phyloP scores from a whole-genome alignment of 768 basidiomycete genomes.

The Leccinellum rugosiceps region DNA sequence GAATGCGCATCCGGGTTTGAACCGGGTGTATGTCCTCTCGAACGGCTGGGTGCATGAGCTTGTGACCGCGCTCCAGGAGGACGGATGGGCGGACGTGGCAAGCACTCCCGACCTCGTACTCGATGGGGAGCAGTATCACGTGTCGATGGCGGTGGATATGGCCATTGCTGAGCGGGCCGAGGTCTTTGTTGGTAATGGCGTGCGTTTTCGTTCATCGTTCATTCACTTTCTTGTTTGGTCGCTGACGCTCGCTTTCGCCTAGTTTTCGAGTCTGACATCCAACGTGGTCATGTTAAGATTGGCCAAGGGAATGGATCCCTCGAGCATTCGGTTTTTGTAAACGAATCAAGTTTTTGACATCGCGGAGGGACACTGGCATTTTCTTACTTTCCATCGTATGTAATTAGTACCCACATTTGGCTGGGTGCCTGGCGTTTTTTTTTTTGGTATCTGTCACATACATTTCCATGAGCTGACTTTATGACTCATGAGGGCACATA shows the following conservation, averaged over 20 bases:
- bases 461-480: too few relatives aligned
- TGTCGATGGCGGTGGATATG: slow-evolving; percentile 58
- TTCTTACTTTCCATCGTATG: neutral
- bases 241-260: neutral
- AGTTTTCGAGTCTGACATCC: slow-evolving; percentile 49
- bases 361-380: neutral
- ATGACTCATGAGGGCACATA: too few relatives aligned
- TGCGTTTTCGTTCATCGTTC: slow-evolving; percentile 38
- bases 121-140: slow-evolving; percentile 44
- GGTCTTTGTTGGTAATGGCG: slow-evolving; percentile 61
- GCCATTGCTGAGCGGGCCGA: slow-evolving; percentile 54
- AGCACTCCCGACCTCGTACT: slow-evolving; percentile 41
- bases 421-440: neutral
- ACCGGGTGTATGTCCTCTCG: slow-evolving; percentile 47
- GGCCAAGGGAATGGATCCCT: slow-evolving; percentile 40
- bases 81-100: slow-evolving; percentile 50
- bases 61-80: slow-evolving; percentile 34
- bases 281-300: slow-evolving; percentile 48
- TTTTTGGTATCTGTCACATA: too few relatives aligned
- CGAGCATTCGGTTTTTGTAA: slow-evolving; percentile 43
- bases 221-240: neutral
- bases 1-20: slow-evolving; percentile 27
- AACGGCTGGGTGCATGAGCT: slow-evolving; percentile 49
- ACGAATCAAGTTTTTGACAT: neutral
- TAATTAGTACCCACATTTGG: neutral